Base-by-base conservation (phyloP, 2,329 filamentous ascomycete genomes). In the Biscogniauxia sp. region DNA sequence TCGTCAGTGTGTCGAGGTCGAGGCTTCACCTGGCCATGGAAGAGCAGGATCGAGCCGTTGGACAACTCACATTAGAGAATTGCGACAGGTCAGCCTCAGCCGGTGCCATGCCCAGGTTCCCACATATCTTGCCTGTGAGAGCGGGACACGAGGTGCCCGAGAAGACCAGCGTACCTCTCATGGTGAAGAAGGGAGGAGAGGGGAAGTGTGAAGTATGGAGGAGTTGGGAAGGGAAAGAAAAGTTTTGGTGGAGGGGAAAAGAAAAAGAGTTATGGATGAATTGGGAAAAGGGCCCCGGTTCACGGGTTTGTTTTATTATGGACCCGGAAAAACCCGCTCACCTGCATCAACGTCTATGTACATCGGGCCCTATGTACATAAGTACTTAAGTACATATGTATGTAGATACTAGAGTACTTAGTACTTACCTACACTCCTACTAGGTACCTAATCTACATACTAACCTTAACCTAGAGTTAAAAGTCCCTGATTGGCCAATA, bases 151-250 rank as follows among this genome's bases (percentile, higher is more conserved):
- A 89, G 64, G 84, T 86, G 78, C 87, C 87, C 70, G 86, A 82
- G 72, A 89, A 89, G 68, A 89, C 86, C 69, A 88, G 79, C 58
- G 86, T 89, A 73, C 87, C 87, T 71, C 86, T 82, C 85, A 88
- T 88, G 68, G 71, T 71, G 66, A 65, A 63, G 68, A 66, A 9
- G 28, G 11, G 11, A 32, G 28, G 11, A 32, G 11, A 7, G 11
- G 28, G 28, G 23, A 23, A 23, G 23, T 23, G 23, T 23, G 23
- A 62, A 64, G 58, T 68, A 60, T 65, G 68, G 63, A 61, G 63
- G 23, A 32, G 28, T 32, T 66, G 61, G 52, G n/a, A 45, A n/a
- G 6, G 13, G 2, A 32, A 68, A 67, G 66, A 66, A 68, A 68
- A 72, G 66, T 66, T 70, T 70, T 67, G 63, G 68, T 51, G 63